These are phyloP conservation scores for Chlorella sorokiniana DNA, from an alignment of 139 green algal genomes.

Conservation along the genomic window DNA sequence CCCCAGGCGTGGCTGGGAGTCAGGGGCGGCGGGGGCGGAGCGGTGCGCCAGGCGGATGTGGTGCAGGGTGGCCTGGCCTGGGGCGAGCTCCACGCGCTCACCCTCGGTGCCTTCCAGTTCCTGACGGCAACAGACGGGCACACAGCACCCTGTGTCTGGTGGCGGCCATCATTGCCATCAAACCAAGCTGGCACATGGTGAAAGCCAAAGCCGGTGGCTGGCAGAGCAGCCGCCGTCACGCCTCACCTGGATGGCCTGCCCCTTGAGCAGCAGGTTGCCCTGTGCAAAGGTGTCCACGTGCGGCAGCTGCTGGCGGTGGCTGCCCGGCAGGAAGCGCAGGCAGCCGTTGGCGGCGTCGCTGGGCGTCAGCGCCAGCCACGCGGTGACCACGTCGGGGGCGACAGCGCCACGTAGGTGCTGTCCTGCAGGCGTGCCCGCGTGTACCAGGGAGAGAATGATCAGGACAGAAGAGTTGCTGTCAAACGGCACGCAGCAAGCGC, in stretches of 20 bases:
- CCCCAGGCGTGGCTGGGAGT: not conserved
- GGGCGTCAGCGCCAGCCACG: constrained; percentile 28
- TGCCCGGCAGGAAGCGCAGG: constrained; percentile 19
- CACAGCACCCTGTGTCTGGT: not conserved
- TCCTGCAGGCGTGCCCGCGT: too few relatives aligned
- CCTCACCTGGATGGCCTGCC: constrained; percentile 16
- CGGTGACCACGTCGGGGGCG: constrained; percentile 19
- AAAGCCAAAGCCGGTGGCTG: too few relatives aligned
- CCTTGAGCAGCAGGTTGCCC: constrained; percentile 37
- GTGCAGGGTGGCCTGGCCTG: constrained; percentile 28
- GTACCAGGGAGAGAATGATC: too few relatives aligned
- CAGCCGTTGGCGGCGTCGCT: constrained; percentile 19
- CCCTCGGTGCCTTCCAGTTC: constrained; percentile 16
- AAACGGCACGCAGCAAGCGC: too few relatives aligned
- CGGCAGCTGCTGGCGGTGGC: constrained; percentile 16
- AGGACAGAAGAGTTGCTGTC: not conserved
- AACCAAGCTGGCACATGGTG: too few relatives aligned
- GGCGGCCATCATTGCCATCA: too few relatives aligned
- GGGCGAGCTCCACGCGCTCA: not conserved
- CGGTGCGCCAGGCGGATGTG: constrained; percentile 32
- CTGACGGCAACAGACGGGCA: not conserved
- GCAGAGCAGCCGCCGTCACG: too few relatives aligned
- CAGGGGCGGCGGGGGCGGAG: constrained; percentile 3
- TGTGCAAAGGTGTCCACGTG: constrained; percentile 15
- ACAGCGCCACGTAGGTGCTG: constrained; percentile 24